Base-by-base conservation (phyloP, 1,284 basidiomycete genomes). In the Moesziomyces globuligerus region DNA sequence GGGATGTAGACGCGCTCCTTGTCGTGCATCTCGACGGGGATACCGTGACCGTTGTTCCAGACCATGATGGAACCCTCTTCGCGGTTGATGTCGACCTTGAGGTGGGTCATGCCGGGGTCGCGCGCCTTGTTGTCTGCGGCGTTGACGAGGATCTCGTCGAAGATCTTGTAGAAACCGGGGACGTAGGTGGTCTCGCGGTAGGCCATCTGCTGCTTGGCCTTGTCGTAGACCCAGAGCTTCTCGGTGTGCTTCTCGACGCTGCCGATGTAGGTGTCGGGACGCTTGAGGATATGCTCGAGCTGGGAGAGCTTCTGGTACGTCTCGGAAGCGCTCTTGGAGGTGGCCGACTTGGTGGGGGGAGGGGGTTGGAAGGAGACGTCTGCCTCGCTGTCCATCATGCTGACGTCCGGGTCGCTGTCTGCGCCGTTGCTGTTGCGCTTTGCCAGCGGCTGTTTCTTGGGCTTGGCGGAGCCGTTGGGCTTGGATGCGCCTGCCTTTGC, bases 141-240 rank as follows among this genome's bases (percentile, higher is more conserved):
- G 82, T 99, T 99, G 76, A 99, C 96, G 7, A 99, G 87, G 78
- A 99, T 99, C 85, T 99, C 96, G 80, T 99, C 96, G 42, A 98
- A 91, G 81, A 98, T 98, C 87, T 99, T 98, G 88, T 96, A 96
- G 84, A 99, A 96, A 69, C 95, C 96, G 0, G 96, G 96, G 3
- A 98, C 94, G 81, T 91, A 98, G 71, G 89, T 92, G 73, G 94
- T 91, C 46, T 94, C 90, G 44, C 87, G 69, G 49, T 70, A 73
- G 7, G 56, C 80, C 80, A 82, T 82, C 55, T 76, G 72, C 69
- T 81, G 58, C 40, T 53, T 67, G 51, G 47, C 44, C 34, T 67
- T 58, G 61, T 82, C 80, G 43, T 61, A 82, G 44, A 82, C 80
- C 80, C 80, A 82, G 34, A 82, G 75, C 42, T 73, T 69, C 56